Evolutionary conservation across 2,329 filamentous ascomycete genomes (phyloP).

Genomic region (Leptoxyphium fumago): DNA sequence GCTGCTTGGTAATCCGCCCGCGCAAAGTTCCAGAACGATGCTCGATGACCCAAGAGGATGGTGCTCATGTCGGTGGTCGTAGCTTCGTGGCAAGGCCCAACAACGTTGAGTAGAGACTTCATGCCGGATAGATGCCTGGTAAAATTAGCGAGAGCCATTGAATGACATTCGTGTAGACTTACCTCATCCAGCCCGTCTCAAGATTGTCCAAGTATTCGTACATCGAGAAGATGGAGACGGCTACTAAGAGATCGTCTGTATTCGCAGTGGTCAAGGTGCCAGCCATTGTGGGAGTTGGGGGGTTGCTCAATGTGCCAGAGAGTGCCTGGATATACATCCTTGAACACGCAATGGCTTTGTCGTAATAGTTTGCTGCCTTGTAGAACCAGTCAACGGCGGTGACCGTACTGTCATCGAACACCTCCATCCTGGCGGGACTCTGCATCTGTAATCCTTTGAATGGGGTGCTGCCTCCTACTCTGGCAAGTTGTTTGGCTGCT

Average conservation of each 20-base stretch:
- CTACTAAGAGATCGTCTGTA: conserved; percentile 46
- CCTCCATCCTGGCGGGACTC: conserved; percentile 37
- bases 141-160: conserved; percentile 1
- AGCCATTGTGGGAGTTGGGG: conserved; percentile 10
- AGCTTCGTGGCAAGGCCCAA: conserved; percentile 24
- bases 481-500: conserved; percentile 45
- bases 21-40: conserved; percentile 56
- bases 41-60: conserved; percentile 41
- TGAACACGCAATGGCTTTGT: conserved; percentile 30
- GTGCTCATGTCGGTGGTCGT: conserved; percentile 27
- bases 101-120: conserved; percentile 43
- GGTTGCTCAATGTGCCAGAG: conserved; percentile 13
- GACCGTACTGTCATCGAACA: conserved; percentile 29
- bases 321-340: conserved; percentile 31
- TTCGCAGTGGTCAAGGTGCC: conserved; percentile 22
- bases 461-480: conserved; percentile 38
- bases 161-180: conserved; percentile 1
- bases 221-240: conserved; percentile 50
- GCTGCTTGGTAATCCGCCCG: conserved; percentile 25
- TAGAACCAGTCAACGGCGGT: conserved; percentile 42
- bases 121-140: conserved; percentile 48
- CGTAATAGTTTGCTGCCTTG: conserved; percentile 46
- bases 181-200: conserved; percentile 39
- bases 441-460: conserved; percentile 33
- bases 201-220: conserved; percentile 53